Evolutionary conservation across 495 filamentous ascomycete genomes (phyloP), one percentile per base, ranked within the genome.

Genomic region (Clohesyomyces aquaticus): DNA sequence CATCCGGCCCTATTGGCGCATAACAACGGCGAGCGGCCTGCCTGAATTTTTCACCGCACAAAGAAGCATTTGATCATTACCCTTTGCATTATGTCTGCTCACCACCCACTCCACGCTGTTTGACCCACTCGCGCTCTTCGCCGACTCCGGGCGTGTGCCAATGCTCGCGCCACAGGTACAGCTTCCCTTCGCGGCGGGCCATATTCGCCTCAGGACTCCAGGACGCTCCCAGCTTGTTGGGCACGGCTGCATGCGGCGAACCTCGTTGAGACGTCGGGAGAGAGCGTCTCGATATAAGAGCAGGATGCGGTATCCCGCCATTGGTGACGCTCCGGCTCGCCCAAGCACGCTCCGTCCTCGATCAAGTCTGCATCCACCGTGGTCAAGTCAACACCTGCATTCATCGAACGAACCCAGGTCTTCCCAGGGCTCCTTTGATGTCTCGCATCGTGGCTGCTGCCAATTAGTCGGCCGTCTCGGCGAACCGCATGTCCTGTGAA

Each of bases 231-330:
- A 9, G 27, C 27, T 18, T 14, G 53, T 65, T 69, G 66, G 66
- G 66, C 66, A 69, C 42, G 27, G 49, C 61, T 69, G 66, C 66
- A 69, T 68, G 66, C 55, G 21, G 47, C 45, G 54, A 18, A 46
- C 45, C 46, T 43, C 46, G 49, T 47, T 2, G 18, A 35, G 22
- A 21, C 23, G 16, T 27, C 41, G 9, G 26, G 9, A 41, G 53
- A 16, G 2, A 18, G 8, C 48, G 16, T 19, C 25, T 19, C 23
- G 25, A 38, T 28, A 65, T 26, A 65, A 57, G 42, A 64, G 29
- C 35, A 64, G 42, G 9, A 47, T 38, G 38, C 38, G n/a, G 41
- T n/a, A 50, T 9, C 3, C 46, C 22, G 54, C 61, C 45, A 59
- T 59, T 65, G 61, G 55, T 53, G 52, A 22, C 61, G 42, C 42